Conservation (phyloP, 345 rosid genomes). For the Eucalyptus virginea region DNA sequence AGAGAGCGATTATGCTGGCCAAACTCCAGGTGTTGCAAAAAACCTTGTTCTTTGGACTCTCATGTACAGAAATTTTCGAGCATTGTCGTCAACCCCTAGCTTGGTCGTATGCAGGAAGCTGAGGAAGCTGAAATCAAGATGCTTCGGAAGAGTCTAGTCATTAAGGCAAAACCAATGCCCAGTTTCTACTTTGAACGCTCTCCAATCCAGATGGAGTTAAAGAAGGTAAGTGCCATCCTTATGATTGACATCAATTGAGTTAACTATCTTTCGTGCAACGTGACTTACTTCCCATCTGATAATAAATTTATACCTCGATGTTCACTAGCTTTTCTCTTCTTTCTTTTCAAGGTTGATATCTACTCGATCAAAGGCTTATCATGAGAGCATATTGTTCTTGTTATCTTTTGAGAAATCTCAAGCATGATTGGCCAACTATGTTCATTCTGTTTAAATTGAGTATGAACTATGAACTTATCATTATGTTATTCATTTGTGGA, state of each 20-base stretch:
- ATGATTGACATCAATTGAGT: neutral
- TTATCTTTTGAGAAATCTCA: neutral
- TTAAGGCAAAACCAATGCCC: conserved; percentile 31
- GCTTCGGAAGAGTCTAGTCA: conserved; percentile 17
- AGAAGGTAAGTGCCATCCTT: conserved; percentile 7
- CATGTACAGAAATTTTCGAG: neutral
- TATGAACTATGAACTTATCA: neutral
- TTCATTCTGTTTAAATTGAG: neutral
- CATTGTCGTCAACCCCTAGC: neutral
- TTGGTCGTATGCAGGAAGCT: conserved; percentile 9
- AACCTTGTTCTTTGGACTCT: neutral
- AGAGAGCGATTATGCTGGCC: conserved; percentile 13
- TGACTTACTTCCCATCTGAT: neutral
- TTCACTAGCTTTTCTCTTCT: neutral
- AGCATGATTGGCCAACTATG: neutral
- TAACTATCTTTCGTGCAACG: neutral
- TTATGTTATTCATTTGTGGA: neutral
- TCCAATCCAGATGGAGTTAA: conserved; percentile 19
- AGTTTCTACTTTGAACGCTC: conserved; percentile 20
- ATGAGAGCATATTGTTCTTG: neutral
- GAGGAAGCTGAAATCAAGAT: conserved; percentile 20
- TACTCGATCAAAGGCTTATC: neutral
- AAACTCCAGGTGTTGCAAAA: conserved; percentile 15
- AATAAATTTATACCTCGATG: neutral
- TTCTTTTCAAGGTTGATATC: neutral